Evolutionary conservation across 2,329 filamentous ascomycete species (phyloP).

Genomic region (Pleurostoma richardsiae): DNA sequence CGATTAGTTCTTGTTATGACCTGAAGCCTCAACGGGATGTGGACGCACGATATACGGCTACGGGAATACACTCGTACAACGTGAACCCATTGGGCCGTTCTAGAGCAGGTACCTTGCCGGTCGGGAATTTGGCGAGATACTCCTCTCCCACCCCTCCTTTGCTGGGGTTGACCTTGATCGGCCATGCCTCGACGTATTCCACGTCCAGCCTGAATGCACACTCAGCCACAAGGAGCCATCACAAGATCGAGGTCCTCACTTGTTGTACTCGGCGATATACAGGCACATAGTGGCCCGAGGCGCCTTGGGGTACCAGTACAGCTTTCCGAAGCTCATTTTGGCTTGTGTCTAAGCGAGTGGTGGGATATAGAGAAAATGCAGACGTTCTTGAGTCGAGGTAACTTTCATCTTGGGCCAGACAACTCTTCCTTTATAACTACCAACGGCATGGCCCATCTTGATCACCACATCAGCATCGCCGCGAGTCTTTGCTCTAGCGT

Average conservation of each 20-base stretch:
- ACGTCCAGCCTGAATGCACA: conserved; percentile 9
- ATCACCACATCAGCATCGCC: too few relatives aligned
- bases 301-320: conserved; percentile 15
- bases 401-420: too few relatives aligned
- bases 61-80: conserved; percentile 12
- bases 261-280: conserved; percentile 7
- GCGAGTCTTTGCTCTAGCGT: too few relatives aligned
- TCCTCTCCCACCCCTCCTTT: conserved; percentile 13
- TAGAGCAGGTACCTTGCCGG: conserved; percentile 13
- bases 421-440: too few relatives aligned
- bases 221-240: too few relatives aligned
- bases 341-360: neutral
- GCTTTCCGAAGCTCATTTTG: conserved; percentile 14
- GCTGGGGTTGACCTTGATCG: conserved; percentile 13
- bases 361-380: too few relatives aligned
- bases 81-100: conserved; percentile 11
- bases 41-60: conserved; percentile 7
- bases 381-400: too few relatives aligned
- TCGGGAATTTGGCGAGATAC: conserved; percentile 13
- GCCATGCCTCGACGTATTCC: conserved; percentile 11
- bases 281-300: conserved; percentile 14
- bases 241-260: too few relatives aligned
- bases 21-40: too few relatives aligned
- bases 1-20: too few relatives aligned
- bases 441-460: too few relatives aligned